Conservation (phyloP, 805 yeast genomes). For the Candida ascalaphidarum region DNA sequence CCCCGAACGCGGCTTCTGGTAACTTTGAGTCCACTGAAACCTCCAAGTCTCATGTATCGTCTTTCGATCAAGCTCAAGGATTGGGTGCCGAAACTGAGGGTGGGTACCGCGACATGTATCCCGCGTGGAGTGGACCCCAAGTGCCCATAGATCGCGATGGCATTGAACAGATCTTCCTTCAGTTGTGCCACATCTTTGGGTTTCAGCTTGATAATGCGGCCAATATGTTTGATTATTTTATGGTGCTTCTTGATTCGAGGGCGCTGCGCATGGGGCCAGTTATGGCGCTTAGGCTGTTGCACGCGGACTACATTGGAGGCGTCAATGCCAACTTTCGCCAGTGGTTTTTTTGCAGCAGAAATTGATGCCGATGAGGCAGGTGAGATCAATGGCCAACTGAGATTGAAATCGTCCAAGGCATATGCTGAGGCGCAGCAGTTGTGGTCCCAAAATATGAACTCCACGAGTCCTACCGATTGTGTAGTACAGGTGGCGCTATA, state of each 20-base stretch:
- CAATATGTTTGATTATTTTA: conserved; percentile 59
- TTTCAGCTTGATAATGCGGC: conserved; percentile 59
- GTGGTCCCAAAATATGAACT: conserved; percentile 46
- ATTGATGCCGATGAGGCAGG: conserved; percentile 51
- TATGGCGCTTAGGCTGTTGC: conserved; percentile 50
- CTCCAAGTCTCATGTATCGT: too few species aligned
- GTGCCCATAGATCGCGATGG: conserved; percentile 44
- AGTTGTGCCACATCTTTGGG: conserved; percentile 49
- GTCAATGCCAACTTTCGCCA: conserved; percentile 56
- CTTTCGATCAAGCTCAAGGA: too few species aligned
- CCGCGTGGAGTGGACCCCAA: conserved; percentile 48
- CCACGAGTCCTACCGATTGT: conserved; percentile 43
- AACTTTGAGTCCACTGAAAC: too few species aligned
- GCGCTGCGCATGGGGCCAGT: conserved; percentile 54
- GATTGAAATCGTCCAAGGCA: conserved; percentile 4
- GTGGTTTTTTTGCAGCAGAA: conserved; percentile 73
- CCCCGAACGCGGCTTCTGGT: too few species aligned
- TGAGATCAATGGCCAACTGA: conserved; percentile 11
- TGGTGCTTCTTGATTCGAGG: conserved; percentile 58
- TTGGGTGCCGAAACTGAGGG: too few species aligned
- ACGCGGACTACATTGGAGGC: conserved; percentile 74
- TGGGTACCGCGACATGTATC: conserved; percentile 41
- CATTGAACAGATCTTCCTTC: conserved; percentile 49
- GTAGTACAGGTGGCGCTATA: conserved; percentile 60
- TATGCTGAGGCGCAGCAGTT: conserved; percentile 33